Conservation (phyloP, 2,329 filamentous ascomycete genomes). For the Xylaria multiplex region DNA sequence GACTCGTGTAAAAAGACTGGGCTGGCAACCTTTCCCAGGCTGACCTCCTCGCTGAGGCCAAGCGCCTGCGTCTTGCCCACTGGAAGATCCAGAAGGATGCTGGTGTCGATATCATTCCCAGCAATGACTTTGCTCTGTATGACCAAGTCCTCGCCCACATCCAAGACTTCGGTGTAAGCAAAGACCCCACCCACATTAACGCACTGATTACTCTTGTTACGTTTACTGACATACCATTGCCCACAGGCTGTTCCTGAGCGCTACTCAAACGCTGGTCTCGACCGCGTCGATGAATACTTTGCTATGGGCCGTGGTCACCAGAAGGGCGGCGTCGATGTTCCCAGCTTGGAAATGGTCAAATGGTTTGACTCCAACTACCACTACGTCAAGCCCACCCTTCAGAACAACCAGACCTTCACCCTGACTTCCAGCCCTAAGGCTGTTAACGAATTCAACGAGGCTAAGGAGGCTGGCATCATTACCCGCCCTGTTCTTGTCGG, state of each 20-base stretch:
- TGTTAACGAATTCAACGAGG: conserved; percentile 92
- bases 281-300: conserved; percentile 96
- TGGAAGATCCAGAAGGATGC: conserved; percentile 99
- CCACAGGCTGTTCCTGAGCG: conserved; percentile 87
- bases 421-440: conserved; percentile 90
- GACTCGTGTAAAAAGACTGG: conserved; percentile 68
- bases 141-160: conserved; percentile 98
- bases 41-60: conserved; percentile 92
- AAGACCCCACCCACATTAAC: background rate
- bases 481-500: conserved; percentile 96
- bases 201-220: background rate
- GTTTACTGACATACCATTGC: conserved; percentile 36
- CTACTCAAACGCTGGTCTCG: conserved; percentile 89
- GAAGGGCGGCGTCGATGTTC: conserved; percentile 92
- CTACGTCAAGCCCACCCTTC: conserved; percentile 99
- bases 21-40: conserved; percentile 91
- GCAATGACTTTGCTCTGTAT: conserved; percentile 99
- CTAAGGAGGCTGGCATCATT: conserved; percentile 92
- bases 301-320: conserved; percentile 99
- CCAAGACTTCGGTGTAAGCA: conserved; percentile 91
- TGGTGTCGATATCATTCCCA: conserved; percentile 96
- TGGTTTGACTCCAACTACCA: conserved; percentile 99
- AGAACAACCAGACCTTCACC: conserved; percentile 97
- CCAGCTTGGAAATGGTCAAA: conserved; percentile 98
- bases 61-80: conserved; percentile 95